These are phyloP conservation scores for Talaromyces sp. DNA, from an alignment of 2,329 filamentous ascomycete species.

Conservation along the genomic window DNA sequence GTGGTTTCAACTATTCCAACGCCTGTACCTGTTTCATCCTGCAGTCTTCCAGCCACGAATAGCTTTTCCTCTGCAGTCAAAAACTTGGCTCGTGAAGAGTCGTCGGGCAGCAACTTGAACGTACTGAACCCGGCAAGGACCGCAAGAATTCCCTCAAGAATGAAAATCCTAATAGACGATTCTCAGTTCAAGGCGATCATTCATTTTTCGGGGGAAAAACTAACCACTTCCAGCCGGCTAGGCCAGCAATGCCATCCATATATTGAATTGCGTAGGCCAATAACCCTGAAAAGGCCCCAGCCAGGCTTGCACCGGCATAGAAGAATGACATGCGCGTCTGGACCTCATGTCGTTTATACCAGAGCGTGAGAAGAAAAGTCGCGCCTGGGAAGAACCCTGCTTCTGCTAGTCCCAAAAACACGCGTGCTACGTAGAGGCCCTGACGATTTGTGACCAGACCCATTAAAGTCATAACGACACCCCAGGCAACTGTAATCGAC, in stretches of 20 bases:
- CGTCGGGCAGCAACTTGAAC: constrained; percentile 28
- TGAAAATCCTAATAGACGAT: constrained; percentile 23
- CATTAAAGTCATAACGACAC: constrained; percentile 9
- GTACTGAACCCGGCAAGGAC: constrained; percentile 21
- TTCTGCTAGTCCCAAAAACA: constrained; percentile 29
- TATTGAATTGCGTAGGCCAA: constrained; percentile 22
- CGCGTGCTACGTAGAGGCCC: constrained; percentile 26
- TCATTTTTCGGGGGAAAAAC: too few species aligned
- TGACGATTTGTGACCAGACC: constrained; percentile 27
- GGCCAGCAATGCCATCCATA: constrained; percentile 25
- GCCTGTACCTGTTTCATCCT: constrained; percentile 20
- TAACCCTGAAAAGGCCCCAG: constrained; percentile 43
- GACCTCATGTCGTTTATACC: constrained; percentile 33
- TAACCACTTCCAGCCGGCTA: constrained; percentile 26
- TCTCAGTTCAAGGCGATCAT: too few species aligned
- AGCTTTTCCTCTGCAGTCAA: constrained; percentile 22
- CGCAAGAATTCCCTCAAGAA: constrained; percentile 31
- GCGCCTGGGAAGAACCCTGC: constrained; percentile 36
- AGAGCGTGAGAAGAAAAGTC: constrained; percentile 25
- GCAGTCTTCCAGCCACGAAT: constrained; percentile 20
- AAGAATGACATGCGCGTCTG: constrained; percentile 40
- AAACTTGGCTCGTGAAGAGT: constrained; percentile 29
- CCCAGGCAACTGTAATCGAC: constrained; percentile 19
- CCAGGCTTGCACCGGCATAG: constrained; percentile 47
- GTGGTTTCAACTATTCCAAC: constrained; percentile 17